Conservation (phyloP, 805 yeast genomes). For the Millerozyma miso region DNA sequence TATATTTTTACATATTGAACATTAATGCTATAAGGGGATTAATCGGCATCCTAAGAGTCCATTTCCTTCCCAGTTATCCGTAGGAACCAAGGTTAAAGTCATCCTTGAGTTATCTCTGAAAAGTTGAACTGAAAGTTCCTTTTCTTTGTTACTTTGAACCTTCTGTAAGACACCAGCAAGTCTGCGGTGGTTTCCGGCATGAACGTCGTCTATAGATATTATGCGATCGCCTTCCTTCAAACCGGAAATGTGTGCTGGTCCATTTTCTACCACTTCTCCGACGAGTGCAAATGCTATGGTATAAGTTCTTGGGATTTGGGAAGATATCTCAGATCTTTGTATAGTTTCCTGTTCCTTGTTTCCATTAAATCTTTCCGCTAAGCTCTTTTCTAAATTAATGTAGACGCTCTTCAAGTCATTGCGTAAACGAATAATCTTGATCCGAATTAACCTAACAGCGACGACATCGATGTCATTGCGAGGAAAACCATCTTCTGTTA, state of each 20-base stretch:
- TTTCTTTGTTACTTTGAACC: constrained; percentile 37
- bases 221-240: constrained; percentile 52
- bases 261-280: constrained; percentile 40
- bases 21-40: constrained; percentile 29
- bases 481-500: constrained; percentile 80
- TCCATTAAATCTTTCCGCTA: constrained; percentile 43
- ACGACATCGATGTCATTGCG: constrained; percentile 79
- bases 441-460: constrained; percentile 54
- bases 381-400: constrained; percentile 40
- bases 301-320: not conserved
- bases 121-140: constrained; percentile 22
- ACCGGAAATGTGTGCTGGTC: constrained; percentile 60
- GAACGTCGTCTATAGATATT: constrained; percentile 48
- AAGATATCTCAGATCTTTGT: not conserved
- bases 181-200: constrained; percentile 53
- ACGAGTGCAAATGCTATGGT: constrained; percentile 54
- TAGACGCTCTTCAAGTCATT: constrained; percentile 62
- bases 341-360: not conserved
- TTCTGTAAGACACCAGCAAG: constrained; percentile 41
- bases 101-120: constrained; percentile 24
- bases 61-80: constrained; percentile 55
- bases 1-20: not conserved
- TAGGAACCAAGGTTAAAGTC: constrained; percentile 36
- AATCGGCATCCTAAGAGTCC: constrained; percentile 70
- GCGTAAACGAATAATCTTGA: constrained; percentile 59